phyloP scores from a whole-genome alignment of 192 early-diverging fungal species.

The Backusella sp. region DNA sequence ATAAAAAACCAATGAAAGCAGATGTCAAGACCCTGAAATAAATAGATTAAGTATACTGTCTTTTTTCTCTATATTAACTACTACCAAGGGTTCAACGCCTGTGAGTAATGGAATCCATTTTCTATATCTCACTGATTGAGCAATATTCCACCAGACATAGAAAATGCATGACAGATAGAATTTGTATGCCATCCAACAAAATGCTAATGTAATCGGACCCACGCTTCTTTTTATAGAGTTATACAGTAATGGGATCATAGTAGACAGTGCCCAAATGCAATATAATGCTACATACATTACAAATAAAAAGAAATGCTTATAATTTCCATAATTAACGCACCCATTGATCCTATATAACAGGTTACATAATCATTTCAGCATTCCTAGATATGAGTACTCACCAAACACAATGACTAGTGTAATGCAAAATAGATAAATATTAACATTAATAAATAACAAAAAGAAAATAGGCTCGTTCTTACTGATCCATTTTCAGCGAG shows the following conservation, averaged over 20 bases:
- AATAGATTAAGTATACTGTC: not conserved
- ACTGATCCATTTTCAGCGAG: conserved; percentile 57
- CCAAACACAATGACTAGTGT: conserved; percentile 30
- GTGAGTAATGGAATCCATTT: conserved; percentile 12
- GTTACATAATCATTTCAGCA: not conserved
- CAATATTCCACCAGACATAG: conserved; percentile 4
- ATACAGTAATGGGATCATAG: conserved; percentile 16
- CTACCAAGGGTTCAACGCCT: not conserved
- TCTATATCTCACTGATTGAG: not conserved
- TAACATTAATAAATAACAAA: too few species aligned
- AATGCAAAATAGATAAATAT: not conserved
- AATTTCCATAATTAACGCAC: conserved; percentile 52
- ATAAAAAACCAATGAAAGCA: conserved; percentile 22
- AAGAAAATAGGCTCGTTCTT: conserved; percentile 16
- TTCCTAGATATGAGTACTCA: not conserved
- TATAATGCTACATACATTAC: conserved; percentile 46
- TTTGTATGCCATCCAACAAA: conserved; percentile 6
- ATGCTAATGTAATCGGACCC: not conserved
- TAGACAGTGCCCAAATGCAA: conserved; percentile 32
- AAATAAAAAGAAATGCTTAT: conserved; percentile 52
- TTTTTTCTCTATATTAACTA: not conserved
- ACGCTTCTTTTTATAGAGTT: not conserved
- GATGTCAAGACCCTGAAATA: conserved; percentile 8
- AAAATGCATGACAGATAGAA: not conserved
- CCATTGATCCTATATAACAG: conserved; percentile 41